Evolutionary conservation across 2,329 filamentous ascomycete genomes (phyloP).

Genomic region (Blumeria graminis): DNA sequence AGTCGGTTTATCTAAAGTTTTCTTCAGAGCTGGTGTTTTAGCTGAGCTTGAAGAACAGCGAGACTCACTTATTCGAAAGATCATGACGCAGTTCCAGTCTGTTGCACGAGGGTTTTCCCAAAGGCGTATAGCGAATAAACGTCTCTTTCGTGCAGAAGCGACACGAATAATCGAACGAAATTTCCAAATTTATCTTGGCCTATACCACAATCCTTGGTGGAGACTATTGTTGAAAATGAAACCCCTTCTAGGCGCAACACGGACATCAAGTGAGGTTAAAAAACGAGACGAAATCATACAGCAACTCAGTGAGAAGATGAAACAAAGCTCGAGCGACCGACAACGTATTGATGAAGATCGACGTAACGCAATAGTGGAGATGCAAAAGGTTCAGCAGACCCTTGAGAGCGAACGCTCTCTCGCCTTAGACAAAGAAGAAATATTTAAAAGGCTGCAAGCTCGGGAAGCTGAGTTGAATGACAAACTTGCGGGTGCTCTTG

Average conservation of each 20-base stretch:
- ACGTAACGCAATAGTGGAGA: slow-evolving; percentile 63
- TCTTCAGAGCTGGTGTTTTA: slow-evolving; percentile 87
- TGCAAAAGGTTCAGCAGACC: slow-evolving; percentile 75
- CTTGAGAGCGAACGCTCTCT: slow-evolving; percentile 90
- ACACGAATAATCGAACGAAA: slow-evolving; percentile 88
- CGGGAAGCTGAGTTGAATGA: slow-evolving; percentile 85
- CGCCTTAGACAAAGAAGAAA: slow-evolving; percentile 93
- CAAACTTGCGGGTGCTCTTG: slow-evolving; percentile 72
- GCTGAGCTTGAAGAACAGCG: slow-evolving; percentile 92
- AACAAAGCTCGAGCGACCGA: slow-evolving; percentile 46
- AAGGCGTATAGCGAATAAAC: slow-evolving; percentile 71
- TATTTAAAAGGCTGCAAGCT: slow-evolving; percentile 83
- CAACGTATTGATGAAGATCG: slow-evolving; percentile 77
- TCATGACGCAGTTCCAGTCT: slow-evolving; percentile 84
- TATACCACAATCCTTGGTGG: slow-evolving; percentile 95
- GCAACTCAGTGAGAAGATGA: slow-evolving; percentile 63
- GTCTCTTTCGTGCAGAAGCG: slow-evolving; percentile 81
- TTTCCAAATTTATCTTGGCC: slow-evolving; percentile 71
- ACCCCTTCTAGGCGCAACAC: slow-evolving; percentile 72
- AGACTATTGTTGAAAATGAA: slow-evolving; percentile 85
- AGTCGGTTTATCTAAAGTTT: slow-evolving; percentile 89
- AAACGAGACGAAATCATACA: slow-evolving; percentile 85
- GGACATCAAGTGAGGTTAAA: slow-evolving; percentile 83
- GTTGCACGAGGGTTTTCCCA: slow-evolving; percentile 76
- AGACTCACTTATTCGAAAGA: slow-evolving; percentile 75